These are phyloP conservation scores for Macadamia tetraphylla DNA, from an alignment of 164 flowering plant genomes.

Conservation along the genomic window DNA sequence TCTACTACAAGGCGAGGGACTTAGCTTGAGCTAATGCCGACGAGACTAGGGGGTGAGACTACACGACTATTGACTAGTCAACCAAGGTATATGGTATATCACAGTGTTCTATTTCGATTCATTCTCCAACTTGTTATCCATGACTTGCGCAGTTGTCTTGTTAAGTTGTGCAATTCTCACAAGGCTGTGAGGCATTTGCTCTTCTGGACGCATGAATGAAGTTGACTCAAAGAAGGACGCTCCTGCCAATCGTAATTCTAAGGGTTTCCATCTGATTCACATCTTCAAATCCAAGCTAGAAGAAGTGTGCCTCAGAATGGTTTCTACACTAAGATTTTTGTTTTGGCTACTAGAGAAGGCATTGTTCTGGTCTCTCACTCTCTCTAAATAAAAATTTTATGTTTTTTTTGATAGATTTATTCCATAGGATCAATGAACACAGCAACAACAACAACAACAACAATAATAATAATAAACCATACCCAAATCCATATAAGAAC, in stretches of 20 bases:
- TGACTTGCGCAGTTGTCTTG: neutral
- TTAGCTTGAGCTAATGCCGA: too few relatives aligned
- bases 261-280: constrained; percentile 34
- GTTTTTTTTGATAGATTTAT: too few relatives aligned
- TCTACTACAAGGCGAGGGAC: too few relatives aligned
- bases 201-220: constrained; percentile 28
- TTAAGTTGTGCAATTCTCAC: neutral
- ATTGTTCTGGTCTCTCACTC: constrained; percentile 23
- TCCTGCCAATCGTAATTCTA: constrained; percentile 27
- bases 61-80: too few relatives aligned
- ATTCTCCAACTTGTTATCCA: too few relatives aligned
- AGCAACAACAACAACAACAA: too few relatives aligned
- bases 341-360: constrained; percentile 40
- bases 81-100: too few relatives aligned
- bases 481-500: too few relatives aligned
- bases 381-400: too few relatives aligned
- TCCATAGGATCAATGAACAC: too few relatives aligned
- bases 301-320: constrained; percentile 37
- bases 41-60: too few relatives aligned
- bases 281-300: constrained; percentile 34
- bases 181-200: constrained; percentile 47
- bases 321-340: constrained; percentile 45
- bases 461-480: too few relatives aligned
- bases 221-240: constrained; percentile 30
- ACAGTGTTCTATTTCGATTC: neutral